Conservation (phyloP, 805 yeast genomes). For the Zygosaccharomyces kombuchaensis region DNA sequence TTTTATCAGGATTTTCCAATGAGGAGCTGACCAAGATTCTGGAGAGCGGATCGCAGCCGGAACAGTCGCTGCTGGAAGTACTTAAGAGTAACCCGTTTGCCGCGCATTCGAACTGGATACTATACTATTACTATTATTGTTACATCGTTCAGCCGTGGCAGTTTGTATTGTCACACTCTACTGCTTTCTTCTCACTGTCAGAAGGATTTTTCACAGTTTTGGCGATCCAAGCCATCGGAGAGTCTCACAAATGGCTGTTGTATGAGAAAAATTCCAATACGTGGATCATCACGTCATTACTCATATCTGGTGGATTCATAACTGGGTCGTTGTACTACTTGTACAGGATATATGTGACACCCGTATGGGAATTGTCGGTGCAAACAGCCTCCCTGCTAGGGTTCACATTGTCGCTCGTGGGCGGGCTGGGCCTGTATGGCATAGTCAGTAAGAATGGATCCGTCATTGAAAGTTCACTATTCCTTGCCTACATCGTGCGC, state of each 20-base stretch:
- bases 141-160: conserved; percentile 64
- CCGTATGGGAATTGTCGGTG: conserved; percentile 64
- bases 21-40: conserved; percentile 25
- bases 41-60: conserved; percentile 23
- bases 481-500: conserved; percentile 87
- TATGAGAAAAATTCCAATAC: conserved; percentile 54
- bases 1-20: conserved; percentile 50
- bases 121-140: conserved; percentile 33
- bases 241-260: conserved; percentile 65
- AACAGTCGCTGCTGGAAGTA: conserved; percentile 19
- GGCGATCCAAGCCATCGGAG: conserved; percentile 90
- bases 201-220: conserved; percentile 92
- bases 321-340: conserved; percentile 75
- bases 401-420: conserved; percentile 70
- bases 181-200: conserved; percentile 81
- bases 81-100: conserved; percentile 19
- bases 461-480: conserved; percentile 81
- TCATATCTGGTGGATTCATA: conserved; percentile 68
- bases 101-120: conserved; percentile 24
- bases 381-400: conserved; percentile 82
- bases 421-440: conserved; percentile 75
- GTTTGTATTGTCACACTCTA: conserved; percentile 64
- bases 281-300: conserved; percentile 71
- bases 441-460: conserved; percentile 79
- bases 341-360: conserved; percentile 76